phyloP scores from a whole-genome alignment of 1,139 yeast genomes.

The Candida frijolesensis region DNA sequence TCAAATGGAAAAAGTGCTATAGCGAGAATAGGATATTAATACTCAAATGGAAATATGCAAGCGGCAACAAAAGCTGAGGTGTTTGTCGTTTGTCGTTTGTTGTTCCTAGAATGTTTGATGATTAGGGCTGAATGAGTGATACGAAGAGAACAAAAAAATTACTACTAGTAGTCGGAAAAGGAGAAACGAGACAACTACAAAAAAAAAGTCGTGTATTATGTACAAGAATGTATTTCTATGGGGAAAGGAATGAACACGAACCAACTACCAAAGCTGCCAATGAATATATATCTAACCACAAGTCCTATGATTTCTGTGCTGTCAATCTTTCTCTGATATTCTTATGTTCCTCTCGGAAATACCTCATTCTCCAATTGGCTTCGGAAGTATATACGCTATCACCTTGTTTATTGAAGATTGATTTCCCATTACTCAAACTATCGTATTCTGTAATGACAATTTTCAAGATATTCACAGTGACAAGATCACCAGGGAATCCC shows the following conservation, averaged over 20 bases:
- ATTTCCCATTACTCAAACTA: constrained; percentile 23
- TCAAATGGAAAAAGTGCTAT: neutral
- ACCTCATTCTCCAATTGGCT: constrained; percentile 32
- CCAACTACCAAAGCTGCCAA: too few species aligned
- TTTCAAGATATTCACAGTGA: constrained; percentile 39
- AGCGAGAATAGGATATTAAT: neutral
- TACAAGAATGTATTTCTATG: neutral
- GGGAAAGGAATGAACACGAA: neutral
- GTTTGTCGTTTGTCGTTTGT: too few species aligned
- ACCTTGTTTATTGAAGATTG: constrained; percentile 15
- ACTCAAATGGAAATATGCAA: too few species aligned
- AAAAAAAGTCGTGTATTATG: constrained; percentile 1
- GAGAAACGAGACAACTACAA: neutral
- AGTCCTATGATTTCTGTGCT: too few species aligned
- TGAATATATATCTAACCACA: too few species aligned
- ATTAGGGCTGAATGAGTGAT: too few species aligned
- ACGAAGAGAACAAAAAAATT: too few species aligned
- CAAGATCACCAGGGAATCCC: constrained; percentile 42
- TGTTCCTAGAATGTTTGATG: too few species aligned
- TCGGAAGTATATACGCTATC: constrained; percentile 40
- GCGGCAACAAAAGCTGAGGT: too few species aligned
- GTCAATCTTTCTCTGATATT: constrained; percentile 10
- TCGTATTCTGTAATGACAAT: constrained; percentile 41
- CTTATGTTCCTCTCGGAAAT: constrained; percentile 26
- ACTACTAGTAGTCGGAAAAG: neutral